Base-by-base conservation (phyloP, 495 filamentous ascomycete species). In the Podospora pseudopauciseta region DNA sequence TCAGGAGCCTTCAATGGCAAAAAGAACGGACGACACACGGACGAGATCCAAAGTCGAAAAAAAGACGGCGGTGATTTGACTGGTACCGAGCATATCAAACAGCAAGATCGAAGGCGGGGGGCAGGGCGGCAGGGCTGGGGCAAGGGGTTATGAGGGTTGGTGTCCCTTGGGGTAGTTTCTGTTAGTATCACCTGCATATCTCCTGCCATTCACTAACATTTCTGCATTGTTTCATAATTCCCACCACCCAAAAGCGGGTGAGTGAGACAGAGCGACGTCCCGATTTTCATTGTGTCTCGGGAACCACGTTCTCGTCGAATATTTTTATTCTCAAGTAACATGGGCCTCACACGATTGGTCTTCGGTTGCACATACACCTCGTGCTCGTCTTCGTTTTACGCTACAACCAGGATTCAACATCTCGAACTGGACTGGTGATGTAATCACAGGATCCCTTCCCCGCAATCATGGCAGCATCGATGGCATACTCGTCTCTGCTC, bases 281-380 rank as follows among this genome's bases (percentile, higher is more conserved):
- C 49, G 39, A 32, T 34, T 20, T 64, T 62, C 59, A 55, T 34
- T 67, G 66, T 68, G 66, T 60, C 59, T 61, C 60, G 60, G 58
- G 66, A 68, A 61, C 66, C 66, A 68, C 66, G 66, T 68, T 63
- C 27, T 55, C 66, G 66, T 63, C 49, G 60, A 64, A 64, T 68
- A 39, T 63, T 15, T 63, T 49, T 68, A 39, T 63, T 15, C 49
- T 49, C 27, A 63, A 19, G 27, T 63, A 39, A 18, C 30, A 61
- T 26, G 0, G 9, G n/a, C 26, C 16, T 61, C 30, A 13, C 16
- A 61, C 30, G 13, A 28, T 61, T 61, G 56, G 60, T 16, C 26
- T 63, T 49, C n/a, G 49, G 27, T 63, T 63, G 27, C n/a, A 20
- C 30, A 16, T 63, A 34, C 15, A 49, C 6, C 5, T 13, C 13